Evolutionary conservation across 2,329 filamentous ascomycete genomes (phyloP).

Genomic region (Neofusicoccum kwambonambiense): DNA sequence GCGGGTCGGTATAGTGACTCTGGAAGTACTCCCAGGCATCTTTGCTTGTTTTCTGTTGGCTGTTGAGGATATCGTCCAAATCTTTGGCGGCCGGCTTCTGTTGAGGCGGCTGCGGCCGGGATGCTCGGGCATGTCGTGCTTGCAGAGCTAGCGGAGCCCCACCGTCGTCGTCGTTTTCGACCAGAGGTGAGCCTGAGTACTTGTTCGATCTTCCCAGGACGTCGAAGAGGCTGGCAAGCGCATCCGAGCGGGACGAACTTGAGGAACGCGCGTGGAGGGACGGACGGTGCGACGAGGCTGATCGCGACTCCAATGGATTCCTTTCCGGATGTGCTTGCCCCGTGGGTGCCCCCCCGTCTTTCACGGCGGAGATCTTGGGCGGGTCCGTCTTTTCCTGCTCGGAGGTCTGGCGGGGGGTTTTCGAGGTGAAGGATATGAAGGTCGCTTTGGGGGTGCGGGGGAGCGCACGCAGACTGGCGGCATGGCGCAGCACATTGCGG

Average conservation of each 20-base stretch:
- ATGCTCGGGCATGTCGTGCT: no score
- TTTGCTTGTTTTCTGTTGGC: neutral
- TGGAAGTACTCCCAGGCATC: slow-evolving; percentile 33
- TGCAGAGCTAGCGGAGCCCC: neutral
- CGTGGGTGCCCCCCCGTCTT: no score
- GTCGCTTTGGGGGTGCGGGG: neutral
- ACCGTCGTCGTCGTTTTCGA: neutral
- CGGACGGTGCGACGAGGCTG: neutral
- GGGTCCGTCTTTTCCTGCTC: neutral
- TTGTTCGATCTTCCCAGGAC: neutral
- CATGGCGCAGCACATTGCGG: slow-evolving; percentile 4
- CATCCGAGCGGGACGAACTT: neutral
- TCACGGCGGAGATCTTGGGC: no score
- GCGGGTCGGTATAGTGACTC: slow-evolving; percentile 28
- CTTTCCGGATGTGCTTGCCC: neutral
- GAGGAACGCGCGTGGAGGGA: neutral
- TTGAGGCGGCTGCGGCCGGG: neutral
- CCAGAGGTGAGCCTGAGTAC: neutral
- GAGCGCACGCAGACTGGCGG: neutral
- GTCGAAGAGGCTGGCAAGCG: neutral
- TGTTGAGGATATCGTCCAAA: neutral
- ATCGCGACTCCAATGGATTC: neutral
- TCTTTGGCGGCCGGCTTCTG: neutral
- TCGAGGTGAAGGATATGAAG: slow-evolving; percentile 9
- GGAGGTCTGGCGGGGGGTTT: neutral